Percentiles rank a stretch among this genome's conserved stretches.
Evolutionary conservation across 768 basidiomycete species (phyloP).

Genomic region (Phylloporus rhodoxanthus): DNA sequence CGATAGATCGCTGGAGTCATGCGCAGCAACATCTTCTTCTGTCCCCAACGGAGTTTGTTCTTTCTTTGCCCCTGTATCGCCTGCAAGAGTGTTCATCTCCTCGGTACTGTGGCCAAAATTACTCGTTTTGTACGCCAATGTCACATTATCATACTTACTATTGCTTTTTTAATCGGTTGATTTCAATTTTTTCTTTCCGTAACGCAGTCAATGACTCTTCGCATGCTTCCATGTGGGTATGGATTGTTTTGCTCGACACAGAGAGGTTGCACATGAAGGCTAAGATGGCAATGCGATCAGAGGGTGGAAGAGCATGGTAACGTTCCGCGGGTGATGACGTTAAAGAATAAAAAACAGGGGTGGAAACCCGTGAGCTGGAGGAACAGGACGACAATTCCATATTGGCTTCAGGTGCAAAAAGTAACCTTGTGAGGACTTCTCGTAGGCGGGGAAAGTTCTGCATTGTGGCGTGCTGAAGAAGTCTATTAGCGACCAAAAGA

Average conservation of each 20-base stretch:
- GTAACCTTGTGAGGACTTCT: constrained; percentile 61
- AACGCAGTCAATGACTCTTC: constrained; percentile 87
- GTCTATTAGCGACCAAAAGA: not conserved
- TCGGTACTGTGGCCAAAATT: constrained; percentile 46
- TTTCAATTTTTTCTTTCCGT: constrained; percentile 92
- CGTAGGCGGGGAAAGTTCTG: constrained; percentile 69
- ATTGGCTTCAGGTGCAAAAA: constrained; percentile 58
- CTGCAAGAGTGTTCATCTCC: constrained; percentile 62
- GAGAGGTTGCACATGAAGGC: constrained; percentile 87
- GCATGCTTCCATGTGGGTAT: constrained; percentile 84
- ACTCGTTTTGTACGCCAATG: constrained; percentile 8
- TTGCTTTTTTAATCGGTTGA: constrained; percentile 84
- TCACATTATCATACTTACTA: constrained; percentile 50
- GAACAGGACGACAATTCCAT: constrained; percentile 39
- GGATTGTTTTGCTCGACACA: constrained; percentile 84
- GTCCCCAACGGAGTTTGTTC: constrained; percentile 35
- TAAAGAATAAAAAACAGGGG: constrained; percentile 38
- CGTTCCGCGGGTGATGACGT: constrained; percentile 56
- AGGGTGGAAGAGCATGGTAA: constrained; percentile 66
- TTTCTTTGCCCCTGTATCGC: constrained; percentile 49
- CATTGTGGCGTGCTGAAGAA: constrained; percentile 62
- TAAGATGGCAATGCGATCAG: constrained; percentile 80
- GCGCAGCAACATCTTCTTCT: constrained; percentile 54
- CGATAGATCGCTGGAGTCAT: constrained; percentile 68
- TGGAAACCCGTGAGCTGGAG: constrained; percentile 44